A percentile compares a stretch with the other conserved stretches of the same genome.
These are phyloP conservation scores for Aspergillus sp. DNA, from an alignment of 2,329 filamentous ascomycete genomes.

Conservation along the genomic window DNA sequence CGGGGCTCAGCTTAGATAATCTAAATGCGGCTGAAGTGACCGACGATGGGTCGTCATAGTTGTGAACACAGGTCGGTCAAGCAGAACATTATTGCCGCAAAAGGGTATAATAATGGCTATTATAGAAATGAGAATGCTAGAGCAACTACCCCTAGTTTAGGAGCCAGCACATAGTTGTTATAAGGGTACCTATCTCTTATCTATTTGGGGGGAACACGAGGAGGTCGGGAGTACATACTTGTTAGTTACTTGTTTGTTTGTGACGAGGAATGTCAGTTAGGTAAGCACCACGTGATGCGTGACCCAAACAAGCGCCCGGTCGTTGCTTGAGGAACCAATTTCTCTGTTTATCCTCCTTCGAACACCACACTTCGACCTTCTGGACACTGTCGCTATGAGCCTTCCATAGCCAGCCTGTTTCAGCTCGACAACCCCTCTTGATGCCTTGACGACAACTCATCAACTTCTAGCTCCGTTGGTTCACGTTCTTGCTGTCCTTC, in stretches of 20 bases:
- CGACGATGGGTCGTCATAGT: too few relatives aligned
- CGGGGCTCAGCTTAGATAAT: background rate
- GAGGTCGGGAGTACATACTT: background rate
- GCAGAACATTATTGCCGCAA: too few relatives aligned
- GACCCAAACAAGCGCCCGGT: constrained; percentile 28
- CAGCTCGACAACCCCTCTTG: constrained; percentile 9
- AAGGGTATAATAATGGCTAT: too few relatives aligned
- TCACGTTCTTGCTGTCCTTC: constrained; percentile 3
- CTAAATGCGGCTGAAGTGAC: background rate
- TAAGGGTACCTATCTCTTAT: too few relatives aligned
- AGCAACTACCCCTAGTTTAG: too few relatives aligned
- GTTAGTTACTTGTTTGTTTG: constrained; percentile 3
- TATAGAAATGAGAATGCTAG: too few relatives aligned
- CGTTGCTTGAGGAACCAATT: constrained; percentile 46
- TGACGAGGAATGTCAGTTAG: constrained; percentile 28
- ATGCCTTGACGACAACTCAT: constrained; percentile 16
- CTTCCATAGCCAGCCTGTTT: constrained; percentile 21
- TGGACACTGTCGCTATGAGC: constrained; percentile 27
- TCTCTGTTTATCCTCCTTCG: constrained; percentile 43
- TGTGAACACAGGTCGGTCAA: too few relatives aligned
- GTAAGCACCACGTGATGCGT: constrained; percentile 34
- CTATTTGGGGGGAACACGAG: too few relatives aligned
- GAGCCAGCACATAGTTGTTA: too few relatives aligned
- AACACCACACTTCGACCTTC: constrained; percentile 19
- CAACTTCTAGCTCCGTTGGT: background rate